These are phyloP conservation scores for Curvularia sp. DNA, from an alignment of 2,329 filamentous ascomycete genomes.

Conservation along the genomic window DNA sequence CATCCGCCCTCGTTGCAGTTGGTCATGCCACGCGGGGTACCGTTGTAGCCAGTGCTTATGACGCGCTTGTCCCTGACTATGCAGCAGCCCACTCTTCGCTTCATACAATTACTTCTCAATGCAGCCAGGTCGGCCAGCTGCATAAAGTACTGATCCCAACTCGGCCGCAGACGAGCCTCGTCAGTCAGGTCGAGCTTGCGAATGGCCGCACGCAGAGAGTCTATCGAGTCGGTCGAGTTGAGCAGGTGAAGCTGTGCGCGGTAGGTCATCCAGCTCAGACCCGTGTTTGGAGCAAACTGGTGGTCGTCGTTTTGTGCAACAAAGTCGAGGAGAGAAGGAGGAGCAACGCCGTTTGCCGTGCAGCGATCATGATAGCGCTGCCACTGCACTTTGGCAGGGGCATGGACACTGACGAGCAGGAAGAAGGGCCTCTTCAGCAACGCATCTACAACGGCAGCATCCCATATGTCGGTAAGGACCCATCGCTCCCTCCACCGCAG, in stretches of 20 bases:
- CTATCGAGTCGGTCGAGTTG: conserved; percentile 78
- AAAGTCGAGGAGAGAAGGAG: conserved; percentile 65
- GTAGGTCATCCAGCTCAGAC: conserved; percentile 78
- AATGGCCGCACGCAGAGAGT: conserved; percentile 75
- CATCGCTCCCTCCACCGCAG: conserved; percentile 81
- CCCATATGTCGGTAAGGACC: conserved; percentile 84
- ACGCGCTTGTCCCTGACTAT: conserved; percentile 85
- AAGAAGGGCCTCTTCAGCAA: conserved; percentile 87
- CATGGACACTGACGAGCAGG: conserved; percentile 88
- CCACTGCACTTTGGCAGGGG: conserved; percentile 85
- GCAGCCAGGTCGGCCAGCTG: conserved; percentile 89
- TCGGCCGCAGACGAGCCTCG: conserved; percentile 79
- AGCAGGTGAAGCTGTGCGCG: conserved; percentile 84
- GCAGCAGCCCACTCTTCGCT: conserved; percentile 92
- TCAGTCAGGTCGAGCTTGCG: conserved; percentile 77
- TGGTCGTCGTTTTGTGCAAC: conserved; percentile 73
- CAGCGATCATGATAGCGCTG: conserved; percentile 72
- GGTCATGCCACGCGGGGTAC: conserved; percentile 84
- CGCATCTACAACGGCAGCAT: conserved; percentile 74
- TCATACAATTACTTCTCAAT: conserved; percentile 96
- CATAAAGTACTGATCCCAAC: conserved; percentile 99
- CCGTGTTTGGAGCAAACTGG: conserved; percentile 70
- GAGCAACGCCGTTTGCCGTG: conserved; percentile 54
- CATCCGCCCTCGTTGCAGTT: conserved; percentile 97
- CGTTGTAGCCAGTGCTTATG: conserved; percentile 96